Evolutionary conservation across 2,329 filamentous ascomycete species (phyloP).

Genomic region (Cercospora citrullina): DNA sequence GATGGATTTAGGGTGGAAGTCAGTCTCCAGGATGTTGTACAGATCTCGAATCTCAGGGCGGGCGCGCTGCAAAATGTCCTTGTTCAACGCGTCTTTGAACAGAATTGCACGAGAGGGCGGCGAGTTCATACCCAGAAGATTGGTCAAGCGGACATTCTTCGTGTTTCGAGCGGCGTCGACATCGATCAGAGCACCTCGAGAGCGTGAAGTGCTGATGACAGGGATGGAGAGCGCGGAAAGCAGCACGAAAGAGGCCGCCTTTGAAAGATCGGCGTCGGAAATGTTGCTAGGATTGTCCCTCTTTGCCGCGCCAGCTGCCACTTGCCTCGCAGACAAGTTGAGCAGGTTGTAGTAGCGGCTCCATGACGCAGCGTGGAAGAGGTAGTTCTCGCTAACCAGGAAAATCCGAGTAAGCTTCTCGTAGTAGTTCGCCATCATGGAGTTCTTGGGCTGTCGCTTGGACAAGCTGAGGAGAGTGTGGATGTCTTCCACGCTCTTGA

Average conservation of each 20-base stretch:
- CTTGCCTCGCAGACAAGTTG: conserved; percentile 79
- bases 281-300: conserved; percentile 84
- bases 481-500: conserved; percentile 98
- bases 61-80: conserved; percentile 88
- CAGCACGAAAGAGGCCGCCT: conserved; percentile 92
- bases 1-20: conserved; percentile 98
- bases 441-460: conserved; percentile 96
- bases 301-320: conserved; percentile 84
- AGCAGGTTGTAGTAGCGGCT: conserved; percentile 96
- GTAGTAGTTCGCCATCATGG: conserved; percentile 99
- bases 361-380: conserved; percentile 98
- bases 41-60: conserved; percentile 93
- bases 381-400: conserved; percentile 97
- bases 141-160: conserved; percentile 96
- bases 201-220: conserved; percentile 97
- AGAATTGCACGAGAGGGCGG: conserved; percentile 84
- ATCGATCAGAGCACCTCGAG: conserved; percentile 91
- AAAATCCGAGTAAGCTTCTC: conserved; percentile 99
- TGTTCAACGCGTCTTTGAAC: conserved; percentile 94
- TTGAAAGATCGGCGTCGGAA: conserved; percentile 85
- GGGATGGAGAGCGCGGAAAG: conserved; percentile 95
- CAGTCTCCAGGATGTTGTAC: conserved; percentile 98
- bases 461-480: conserved; percentile 95
- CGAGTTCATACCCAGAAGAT: conserved; percentile 88
- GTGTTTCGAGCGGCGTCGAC: conserved; percentile 97